Evolutionary conservation across 1,139 yeast genomes (phyloP), one percentile per base, ranked within the genome.

Genomic region (Lodderomyces oxycetoniae): DNA sequence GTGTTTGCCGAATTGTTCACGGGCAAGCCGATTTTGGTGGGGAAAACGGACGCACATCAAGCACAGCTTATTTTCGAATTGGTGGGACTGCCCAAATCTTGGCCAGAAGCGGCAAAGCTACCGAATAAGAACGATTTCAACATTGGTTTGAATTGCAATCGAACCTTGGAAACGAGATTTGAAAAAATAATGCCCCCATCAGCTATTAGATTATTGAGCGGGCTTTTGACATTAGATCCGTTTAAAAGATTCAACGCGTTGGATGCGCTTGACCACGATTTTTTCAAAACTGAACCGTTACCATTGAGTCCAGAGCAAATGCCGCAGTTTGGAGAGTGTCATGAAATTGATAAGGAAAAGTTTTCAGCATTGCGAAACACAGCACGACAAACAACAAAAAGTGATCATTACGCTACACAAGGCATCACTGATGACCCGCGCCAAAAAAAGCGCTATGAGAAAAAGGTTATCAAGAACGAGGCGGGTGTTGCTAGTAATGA

Each of bases 1-100:
- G 94, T 93, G 0, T 80, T 93, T 57, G 98, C 88, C 0, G 99
- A 93, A 56, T 68, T 89, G 50, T 91, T 85, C 59, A 77, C 77
- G 26, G 74, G 77, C 39, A 76, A 73, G 44, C 98, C 98, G 0
- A 85, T 93, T 13, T 60, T 93, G 33, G 88, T 78, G 32, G 99
- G 98, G 0, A 69, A 74, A 37, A 74, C 91, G 1, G 99, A 93
- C 54, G 59, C 84, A n/a, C 95, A 91, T 52, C 99, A 93, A 61
- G 87, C 94, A 0, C 82, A 80, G 48, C 63, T 76, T 21, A 83
- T 91, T 6, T 91, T 91, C 55, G 75, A 77, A 45, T 61, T 91
- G 31, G 65, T 89, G 33, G 99, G 99, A 0, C 71, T 89, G 0
- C 96, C 98, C 1, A 16, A 9, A 5, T 67, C 64, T 6, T 84